These are phyloP conservation scores for Cryptococcus sp. DNA, from an alignment of 1,284 basidiomycete genomes.

Conservation along the genomic window DNA sequence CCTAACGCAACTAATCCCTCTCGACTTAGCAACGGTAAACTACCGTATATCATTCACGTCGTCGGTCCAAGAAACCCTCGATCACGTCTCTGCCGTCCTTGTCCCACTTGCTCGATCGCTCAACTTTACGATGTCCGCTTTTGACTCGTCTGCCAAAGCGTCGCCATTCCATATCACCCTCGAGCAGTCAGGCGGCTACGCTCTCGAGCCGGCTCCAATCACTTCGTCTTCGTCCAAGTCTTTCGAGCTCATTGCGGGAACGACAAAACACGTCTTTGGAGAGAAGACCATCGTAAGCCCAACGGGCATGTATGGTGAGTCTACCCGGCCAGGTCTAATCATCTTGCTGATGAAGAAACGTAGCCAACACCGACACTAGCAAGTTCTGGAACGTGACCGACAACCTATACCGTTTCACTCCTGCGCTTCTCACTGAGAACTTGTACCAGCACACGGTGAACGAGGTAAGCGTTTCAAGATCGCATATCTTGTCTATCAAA, in stretches of 20 bases:
- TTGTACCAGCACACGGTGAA: constrained; percentile 57
- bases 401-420: constrained; percentile 56
- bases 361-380: constrained; percentile 55
- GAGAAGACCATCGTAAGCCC: constrained; percentile 55
- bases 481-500: background rate
- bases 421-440: constrained; percentile 43
- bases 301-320: constrained; percentile 54
- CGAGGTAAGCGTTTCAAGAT: constrained; percentile 38
- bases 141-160: constrained; percentile 23
- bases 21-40: constrained; percentile 15
- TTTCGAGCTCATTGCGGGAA: constrained; percentile 53
- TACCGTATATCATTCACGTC: constrained; percentile 38
- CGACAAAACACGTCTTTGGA: constrained; percentile 51
- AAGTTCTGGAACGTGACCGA: constrained; percentile 53
- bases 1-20: background rate
- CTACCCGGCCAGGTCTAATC: no score
- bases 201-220: constrained; percentile 56
- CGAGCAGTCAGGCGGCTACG: constrained; percentile 18
- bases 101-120: constrained; percentile 50
- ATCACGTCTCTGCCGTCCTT: constrained; percentile 50
- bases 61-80: constrained; percentile 50
- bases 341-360: background rate
- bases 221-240: constrained; percentile 48
- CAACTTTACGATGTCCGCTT: constrained; percentile 47
- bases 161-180: constrained; percentile 30